Evolutionary conservation across 148 eudicot species (phyloP), one percentile per base, ranked within the genome.

Genomic region (Vaccinium macrocarpon): DNA sequence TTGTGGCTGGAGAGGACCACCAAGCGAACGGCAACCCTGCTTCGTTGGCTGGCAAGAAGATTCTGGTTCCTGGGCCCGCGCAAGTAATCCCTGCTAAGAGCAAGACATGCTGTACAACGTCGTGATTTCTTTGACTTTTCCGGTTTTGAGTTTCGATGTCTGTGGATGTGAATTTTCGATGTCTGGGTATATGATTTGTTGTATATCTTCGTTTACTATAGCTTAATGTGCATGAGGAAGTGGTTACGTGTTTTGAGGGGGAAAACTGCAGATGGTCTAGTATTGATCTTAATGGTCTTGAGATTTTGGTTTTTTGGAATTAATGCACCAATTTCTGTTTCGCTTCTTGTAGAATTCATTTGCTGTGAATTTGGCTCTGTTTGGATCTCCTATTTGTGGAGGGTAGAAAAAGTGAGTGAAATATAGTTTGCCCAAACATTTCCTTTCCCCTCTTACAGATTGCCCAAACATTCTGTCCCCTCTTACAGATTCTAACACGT

Each of bases 1-100:
- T 94, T 68, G 93, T 81, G 62, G 92, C 91, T 4, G 83, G 66
- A 8, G 95, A 93, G 32, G 94, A 89, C 15, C 90, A 89, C 15
- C 90, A 87, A 76, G 57, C 87, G 50, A 92, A 91, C 25, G 94
- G 92, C 61, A 90, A 88, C 56, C 86, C 93, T 46, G 88, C 88
- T 23, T 77, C 92, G 7, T 78, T 88, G 83, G 82, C 92, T 68
- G 95, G 97, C 46, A 93, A 93, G 89, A 90, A 91, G 85, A 92
- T 93, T 59, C 12, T 93, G 29, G 82, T 93, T 76, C 97, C 95
- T n/a, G 97, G 97, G 1, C 92, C 94, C 11, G 94, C 76, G 1
- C 97, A 91, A 84, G 89, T 82, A 51, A 89, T 90, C 84, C 95
- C 95, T 13, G 90, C 84, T 27, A 92, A 89, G 91, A 91, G 82